These are phyloP conservation scores for Pulveroboletus sp. DNA, from an alignment of 768 basidiomycete species.

Conservation along the genomic window DNA sequence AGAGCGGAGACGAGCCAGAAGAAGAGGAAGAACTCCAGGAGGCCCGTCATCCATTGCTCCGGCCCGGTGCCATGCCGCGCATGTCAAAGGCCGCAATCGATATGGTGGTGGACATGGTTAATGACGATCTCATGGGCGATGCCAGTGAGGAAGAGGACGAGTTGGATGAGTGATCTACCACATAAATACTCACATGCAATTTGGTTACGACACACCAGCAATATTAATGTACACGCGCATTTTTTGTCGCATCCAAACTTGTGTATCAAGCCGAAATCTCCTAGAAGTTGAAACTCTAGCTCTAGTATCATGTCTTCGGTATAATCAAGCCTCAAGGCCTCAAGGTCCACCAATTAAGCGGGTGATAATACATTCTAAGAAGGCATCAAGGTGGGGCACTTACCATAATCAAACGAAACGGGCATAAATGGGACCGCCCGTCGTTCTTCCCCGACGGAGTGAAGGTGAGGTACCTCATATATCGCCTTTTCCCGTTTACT, in stretches of 20 bases:
- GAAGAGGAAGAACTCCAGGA: conserved; percentile 49
- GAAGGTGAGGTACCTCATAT: conserved; percentile 61
- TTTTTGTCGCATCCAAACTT: no score
- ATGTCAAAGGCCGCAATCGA: conserved; percentile 68
- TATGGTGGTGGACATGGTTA: conserved; percentile 63
- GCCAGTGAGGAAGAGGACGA: conserved; percentile 44
- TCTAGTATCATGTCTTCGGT: no score
- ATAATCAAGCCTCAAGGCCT: no score
- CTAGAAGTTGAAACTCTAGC: no score
- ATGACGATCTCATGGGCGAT: conserved; percentile 46
- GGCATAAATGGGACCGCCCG: conserved; percentile 46
- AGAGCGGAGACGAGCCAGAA: conserved; percentile 39
- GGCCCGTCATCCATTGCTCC: conserved; percentile 58
- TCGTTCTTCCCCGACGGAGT: conserved; percentile 52
- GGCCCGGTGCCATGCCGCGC: conserved; percentile 63
- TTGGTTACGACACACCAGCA: no score
- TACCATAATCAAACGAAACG: conserved; percentile 67
- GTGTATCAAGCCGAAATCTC: no score
- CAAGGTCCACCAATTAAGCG: conserved; percentile 18
- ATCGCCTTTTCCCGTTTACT: conserved; percentile 56
- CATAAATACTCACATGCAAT: no score
- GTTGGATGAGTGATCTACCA: conserved; percentile 39
- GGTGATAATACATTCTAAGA: conserved; percentile 8
- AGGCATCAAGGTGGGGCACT: conserved; percentile 22
- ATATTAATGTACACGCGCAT: no score